Base-by-base conservation (phyloP, 2,329 filamentous ascomycete species). In the Alternaria alternata region DNA sequence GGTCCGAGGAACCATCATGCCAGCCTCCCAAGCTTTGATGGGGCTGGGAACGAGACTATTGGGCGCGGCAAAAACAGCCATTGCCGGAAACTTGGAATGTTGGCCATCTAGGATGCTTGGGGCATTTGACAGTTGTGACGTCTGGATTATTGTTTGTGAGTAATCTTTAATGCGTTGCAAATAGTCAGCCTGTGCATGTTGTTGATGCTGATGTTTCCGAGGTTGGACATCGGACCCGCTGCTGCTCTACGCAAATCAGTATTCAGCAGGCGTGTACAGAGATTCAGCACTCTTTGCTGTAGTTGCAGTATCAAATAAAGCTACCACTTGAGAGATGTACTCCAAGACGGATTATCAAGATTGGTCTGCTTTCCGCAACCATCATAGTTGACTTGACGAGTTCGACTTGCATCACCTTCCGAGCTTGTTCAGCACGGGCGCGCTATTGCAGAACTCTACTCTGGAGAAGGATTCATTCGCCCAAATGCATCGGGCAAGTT, bases 21-120 rank as follows among this genome's bases (percentile, higher is more conserved):
- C 46, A 49, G 46, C 46, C 46, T 49, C 46, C 46, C 30, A 36
- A 54, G 52, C 26, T 49, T 36, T 46, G 57, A 56, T 49, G 46
- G 46, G 46, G 46, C 46, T 49, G 52, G 44, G 43, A 56, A 56
- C 53, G 39, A 56, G 38, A 56, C n/a, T 56, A 59, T 59, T 59
- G 57, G 57, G 38, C 39, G 55, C 51, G 39, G 57, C 52, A 49
- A 24, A 49, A 56, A 55, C 38, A 48, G 36, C 52, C 52, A 56
- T 59, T 47, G 46, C 30, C 32, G 55, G 30, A 43, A 26, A 42
- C 44, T 46, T 38, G 46, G 26, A 18, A 44, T 56, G 28, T 38
- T 54, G 42, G 43, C 28, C 34, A 26, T 46, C 34, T 44, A 26
- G 16, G 42, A 30, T 39, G 12, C 16, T 44, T 20, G n/a, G 16